These are phyloP conservation scores for Colletotrichum tofieldiae DNA, from an alignment of 2,329 filamentous ascomycete genomes.

Conservation along the genomic window DNA sequence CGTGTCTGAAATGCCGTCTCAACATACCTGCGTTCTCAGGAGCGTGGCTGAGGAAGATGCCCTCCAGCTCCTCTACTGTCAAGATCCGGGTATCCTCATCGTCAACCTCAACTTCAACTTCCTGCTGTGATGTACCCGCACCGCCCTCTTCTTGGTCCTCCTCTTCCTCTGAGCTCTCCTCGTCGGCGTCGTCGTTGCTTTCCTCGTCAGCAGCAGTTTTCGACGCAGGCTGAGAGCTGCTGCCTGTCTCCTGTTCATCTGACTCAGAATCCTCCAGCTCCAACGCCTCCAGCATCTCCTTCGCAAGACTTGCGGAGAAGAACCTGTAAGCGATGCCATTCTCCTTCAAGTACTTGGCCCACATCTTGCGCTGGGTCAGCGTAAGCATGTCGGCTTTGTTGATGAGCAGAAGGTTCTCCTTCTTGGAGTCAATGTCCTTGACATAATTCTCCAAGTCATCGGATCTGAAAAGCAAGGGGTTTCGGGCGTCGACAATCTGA, in stretches of 20 bases:
- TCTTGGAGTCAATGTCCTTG: conserved; percentile 89
- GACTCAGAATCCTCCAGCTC: conserved; percentile 62
- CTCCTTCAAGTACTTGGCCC: conserved; percentile 89
- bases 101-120: conserved; percentile 56
- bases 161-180: conserved; percentile 49
- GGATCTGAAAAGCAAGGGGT: conserved; percentile 93
- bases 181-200: conserved; percentile 61
- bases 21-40: conserved; percentile 67
- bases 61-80: conserved; percentile 93
- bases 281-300: conserved; percentile 84
- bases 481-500: conserved; percentile 97
- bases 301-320: conserved; percentile 94
- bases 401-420: conserved; percentile 92
- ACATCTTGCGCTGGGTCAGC: conserved; percentile 81
- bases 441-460: conserved; percentile 96
- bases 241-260: conserved; percentile 48
- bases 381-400: conserved; percentile 99
- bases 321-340: conserved; percentile 92
- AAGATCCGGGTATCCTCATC: conserved; percentile 83
- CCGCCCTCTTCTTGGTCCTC: conserved; percentile 54
- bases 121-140: conserved; percentile 50
- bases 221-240: conserved; percentile 24
- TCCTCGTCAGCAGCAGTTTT: conserved; percentile 56
- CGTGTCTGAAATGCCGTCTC: background rate
- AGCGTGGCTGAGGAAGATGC: conserved; percentile 84